phyloP scores from a whole-genome alignment of 768 basidiomycete species.

The Suillus clintonianus region DNA sequence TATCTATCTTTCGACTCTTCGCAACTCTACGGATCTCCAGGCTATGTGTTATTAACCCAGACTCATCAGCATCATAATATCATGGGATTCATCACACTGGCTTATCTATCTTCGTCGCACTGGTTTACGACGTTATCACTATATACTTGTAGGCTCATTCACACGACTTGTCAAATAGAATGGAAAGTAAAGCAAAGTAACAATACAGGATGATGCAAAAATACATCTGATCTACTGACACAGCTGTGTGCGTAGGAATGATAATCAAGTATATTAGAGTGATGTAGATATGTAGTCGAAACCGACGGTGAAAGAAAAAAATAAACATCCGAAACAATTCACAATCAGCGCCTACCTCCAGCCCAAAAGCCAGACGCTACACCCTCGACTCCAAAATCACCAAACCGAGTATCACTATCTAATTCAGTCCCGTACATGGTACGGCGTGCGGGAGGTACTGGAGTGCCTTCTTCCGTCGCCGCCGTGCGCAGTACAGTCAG shows the following conservation, averaged over 20 bases:
- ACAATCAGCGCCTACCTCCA: conserved; percentile 43
- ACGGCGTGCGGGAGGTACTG: conserved; percentile 52
- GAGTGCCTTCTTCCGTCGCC: conserved; percentile 41
- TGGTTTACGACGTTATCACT: neutral
- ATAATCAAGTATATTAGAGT: conserved; percentile 2
- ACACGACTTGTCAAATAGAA: neutral
- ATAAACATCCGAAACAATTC: neutral
- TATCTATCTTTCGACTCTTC: neutral
- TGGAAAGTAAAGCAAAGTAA: neutral
- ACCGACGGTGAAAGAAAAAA: neutral
- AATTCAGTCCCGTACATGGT: conserved; percentile 87
- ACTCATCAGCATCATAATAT: neutral
- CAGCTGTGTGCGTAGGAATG: neutral
- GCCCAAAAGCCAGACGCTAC: conserved; percentile 76
- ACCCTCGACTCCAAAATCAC: conserved; percentile 80
- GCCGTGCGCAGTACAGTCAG: conserved; percentile 40
- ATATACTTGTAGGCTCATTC: neutral
- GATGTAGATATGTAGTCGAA: conserved; percentile 2
- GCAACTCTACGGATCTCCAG: neutral
- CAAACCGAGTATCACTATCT: conserved; percentile 81
- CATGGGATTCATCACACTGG: neutral
- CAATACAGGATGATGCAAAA: neutral
- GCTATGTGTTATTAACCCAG: no score
- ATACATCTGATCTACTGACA: conserved; percentile 3
- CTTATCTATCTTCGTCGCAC: neutral